These are phyloP conservation scores for Chloranthus sessilifolius DNA, from an alignment of 164 flowering plant species.

Conservation along the genomic window DNA sequence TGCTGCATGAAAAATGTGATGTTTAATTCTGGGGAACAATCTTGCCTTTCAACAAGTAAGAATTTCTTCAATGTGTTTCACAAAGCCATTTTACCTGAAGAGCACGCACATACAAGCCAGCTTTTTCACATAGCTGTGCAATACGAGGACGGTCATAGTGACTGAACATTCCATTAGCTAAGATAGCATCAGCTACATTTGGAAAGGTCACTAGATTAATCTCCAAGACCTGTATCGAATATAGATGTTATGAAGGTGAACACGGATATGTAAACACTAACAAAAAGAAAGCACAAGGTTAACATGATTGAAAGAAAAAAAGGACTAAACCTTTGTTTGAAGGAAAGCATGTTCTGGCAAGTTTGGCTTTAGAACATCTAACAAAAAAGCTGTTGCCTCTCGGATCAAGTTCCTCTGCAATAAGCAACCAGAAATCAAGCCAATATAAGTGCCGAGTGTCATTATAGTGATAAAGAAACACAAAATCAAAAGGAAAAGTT, in stretches of 20 bases:
- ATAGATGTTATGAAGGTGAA: conserved; percentile 1
- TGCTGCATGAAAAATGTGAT: conserved; percentile 58
- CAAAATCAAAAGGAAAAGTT: too few species aligned
- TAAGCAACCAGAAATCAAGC: too few species aligned
- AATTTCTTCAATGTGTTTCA: too few species aligned
- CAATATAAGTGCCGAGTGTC: too few species aligned
- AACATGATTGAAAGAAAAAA: too few species aligned
- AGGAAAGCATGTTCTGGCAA: conserved; percentile 69
- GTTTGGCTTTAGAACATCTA: conserved; percentile 82
- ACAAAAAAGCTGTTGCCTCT: conserved; percentile 78
- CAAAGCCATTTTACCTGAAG: conserved; percentile 66
- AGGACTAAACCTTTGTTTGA: conserved; percentile 66
- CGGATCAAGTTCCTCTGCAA: conserved; percentile 77
- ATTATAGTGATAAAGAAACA: too few species aligned
- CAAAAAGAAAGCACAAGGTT: too few species aligned
- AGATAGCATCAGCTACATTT: conserved; percentile 98
- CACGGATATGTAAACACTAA: not conserved
- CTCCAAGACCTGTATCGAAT: conserved; percentile 72
- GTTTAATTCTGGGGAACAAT: conserved; percentile 7
- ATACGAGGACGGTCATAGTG: conserved; percentile 98
- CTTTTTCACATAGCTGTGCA: conserved; percentile 99
- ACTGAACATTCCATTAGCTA: conserved; percentile 99
- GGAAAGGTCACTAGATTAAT: conserved; percentile 97
- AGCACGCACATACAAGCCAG: conserved; percentile 88
- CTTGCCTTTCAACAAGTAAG: too few species aligned